Evolutionary conservation across 805 yeast genomes (phyloP).

Genomic region (Candida ovalis): DNA sequence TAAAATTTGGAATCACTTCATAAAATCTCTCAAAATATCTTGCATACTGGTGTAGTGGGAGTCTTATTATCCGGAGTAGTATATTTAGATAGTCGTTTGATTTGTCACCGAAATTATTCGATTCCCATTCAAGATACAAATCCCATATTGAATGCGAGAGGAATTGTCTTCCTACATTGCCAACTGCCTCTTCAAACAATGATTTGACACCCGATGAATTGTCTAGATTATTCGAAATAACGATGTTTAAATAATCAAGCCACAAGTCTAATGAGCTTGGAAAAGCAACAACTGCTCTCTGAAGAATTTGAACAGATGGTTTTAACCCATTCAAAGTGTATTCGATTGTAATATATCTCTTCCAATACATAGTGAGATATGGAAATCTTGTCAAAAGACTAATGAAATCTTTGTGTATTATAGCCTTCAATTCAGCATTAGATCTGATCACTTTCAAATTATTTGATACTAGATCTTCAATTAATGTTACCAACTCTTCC

Average conservation of each 20-base stretch:
- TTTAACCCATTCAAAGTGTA: constrained; percentile 54
- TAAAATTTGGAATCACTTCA: constrained; percentile 34
- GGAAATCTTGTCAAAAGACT: constrained; percentile 54
- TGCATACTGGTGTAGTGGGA: constrained; percentile 87
- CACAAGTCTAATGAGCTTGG: constrained; percentile 65
- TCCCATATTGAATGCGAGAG: constrained; percentile 84
- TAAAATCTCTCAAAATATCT: constrained; percentile 57
- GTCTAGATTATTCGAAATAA: constrained; percentile 39
- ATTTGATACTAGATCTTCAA: constrained; percentile 23
- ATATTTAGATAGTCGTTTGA: constrained; percentile 37
- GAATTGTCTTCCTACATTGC: constrained; percentile 64
- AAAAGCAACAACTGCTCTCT: constrained; percentile 42
- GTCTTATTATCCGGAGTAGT: constrained; percentile 41
- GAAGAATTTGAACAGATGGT: constrained; percentile 43
- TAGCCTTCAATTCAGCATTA: constrained; percentile 11
- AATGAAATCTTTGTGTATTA: constrained; percentile 32
- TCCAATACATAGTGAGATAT: constrained; percentile 59
- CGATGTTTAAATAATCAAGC: constrained; percentile 59
- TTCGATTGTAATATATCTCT: constrained; percentile 50
- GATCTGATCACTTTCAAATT: constrained; percentile 15
- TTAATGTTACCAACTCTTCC: constrained; percentile 22
- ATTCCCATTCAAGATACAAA: constrained; percentile 59
- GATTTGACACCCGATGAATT: constrained; percentile 31
- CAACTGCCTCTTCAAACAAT: constrained; percentile 47
- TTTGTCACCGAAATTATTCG: constrained; percentile 29